Evolutionary conservation across 345 rosid genomes (phyloP).

Genomic region (Rubroshorea leprosula): DNA sequence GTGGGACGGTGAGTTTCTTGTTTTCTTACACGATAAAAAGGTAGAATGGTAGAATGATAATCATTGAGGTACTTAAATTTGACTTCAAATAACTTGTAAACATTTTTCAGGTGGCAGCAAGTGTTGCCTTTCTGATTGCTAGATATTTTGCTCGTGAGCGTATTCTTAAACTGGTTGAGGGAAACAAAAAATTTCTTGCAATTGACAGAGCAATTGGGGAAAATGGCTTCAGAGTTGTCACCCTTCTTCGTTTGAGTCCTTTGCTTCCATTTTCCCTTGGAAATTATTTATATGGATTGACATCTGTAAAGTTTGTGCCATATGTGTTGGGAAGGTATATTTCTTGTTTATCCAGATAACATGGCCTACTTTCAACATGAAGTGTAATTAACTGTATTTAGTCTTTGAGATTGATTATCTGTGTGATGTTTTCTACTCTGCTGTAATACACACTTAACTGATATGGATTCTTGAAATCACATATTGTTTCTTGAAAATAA

Average conservation of each 20-base stretch:
- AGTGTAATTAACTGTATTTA: background rate
- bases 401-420: background rate
- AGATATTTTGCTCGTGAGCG: slow-evolving; percentile 97
- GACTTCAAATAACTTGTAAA: slow-evolving; percentile 16
- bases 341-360: background rate
- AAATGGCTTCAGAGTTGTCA: slow-evolving; percentile 87
- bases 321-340: slow-evolving; percentile 89
- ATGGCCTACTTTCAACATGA: background rate
- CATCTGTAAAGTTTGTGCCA: slow-evolving; percentile 92
- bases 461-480: too few relatives aligned
- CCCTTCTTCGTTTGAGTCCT: slow-evolving; percentile 92
- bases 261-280: slow-evolving; percentile 96
- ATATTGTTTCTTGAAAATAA: too few relatives aligned
- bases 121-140: slow-evolving; percentile 86
- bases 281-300: slow-evolving; percentile 87
- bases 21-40: background rate
- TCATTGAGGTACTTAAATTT: slow-evolving; percentile 8
- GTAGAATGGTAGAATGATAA: background rate
- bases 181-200: slow-evolving; percentile 92
- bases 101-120: slow-evolving; percentile 74
- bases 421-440: background rate
- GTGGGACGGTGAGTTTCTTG: slow-evolving; percentile 77
- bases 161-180: slow-evolving; percentile 88
- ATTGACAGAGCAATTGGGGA: slow-evolving; percentile 97
- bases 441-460: too few relatives aligned